A percentile compares a stretch with the other conserved stretches of the same genome.
phyloP scores from a whole-genome alignment of 164 flowering plant species.

The Stephania yunnanensis region DNA sequence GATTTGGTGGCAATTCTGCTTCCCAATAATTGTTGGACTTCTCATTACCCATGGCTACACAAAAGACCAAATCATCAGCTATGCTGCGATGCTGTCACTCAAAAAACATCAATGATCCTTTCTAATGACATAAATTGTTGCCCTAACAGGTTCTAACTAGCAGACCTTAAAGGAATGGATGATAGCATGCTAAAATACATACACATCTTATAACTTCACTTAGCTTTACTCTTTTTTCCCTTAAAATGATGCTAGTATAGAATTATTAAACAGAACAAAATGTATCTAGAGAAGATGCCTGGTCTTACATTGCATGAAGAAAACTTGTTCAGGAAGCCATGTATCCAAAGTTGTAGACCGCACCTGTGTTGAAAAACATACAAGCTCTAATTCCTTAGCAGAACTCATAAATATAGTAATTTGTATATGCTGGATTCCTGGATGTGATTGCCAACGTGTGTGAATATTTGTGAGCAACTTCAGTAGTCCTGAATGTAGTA shows the following conservation, averaged over 20 bases:
- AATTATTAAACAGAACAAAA: background rate
- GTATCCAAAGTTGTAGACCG: slow-evolving; percentile 74
- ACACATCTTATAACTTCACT: background rate
- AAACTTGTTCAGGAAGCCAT: slow-evolving; percentile 76
- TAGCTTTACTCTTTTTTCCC: background rate
- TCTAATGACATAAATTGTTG: background rate
- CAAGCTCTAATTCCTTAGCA: slow-evolving; percentile 2
- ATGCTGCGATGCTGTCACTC: background rate
- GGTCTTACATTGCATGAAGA: slow-evolving; percentile 45
- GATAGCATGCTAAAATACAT: background rate
- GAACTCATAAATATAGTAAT: background rate
- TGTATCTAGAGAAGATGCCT: background rate
- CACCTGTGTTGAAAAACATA: slow-evolving; percentile 37
- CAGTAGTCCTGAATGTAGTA: too few species aligned
- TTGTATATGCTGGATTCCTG: background rate
- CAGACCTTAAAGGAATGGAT: background rate
- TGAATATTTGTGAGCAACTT: background rate
- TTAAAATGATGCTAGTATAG: background rate
- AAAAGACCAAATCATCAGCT: background rate
- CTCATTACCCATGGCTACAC: slow-evolving; percentile 66
- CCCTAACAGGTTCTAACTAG: background rate
- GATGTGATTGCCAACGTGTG: background rate
- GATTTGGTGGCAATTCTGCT: slow-evolving; percentile 68
- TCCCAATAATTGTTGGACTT: slow-evolving; percentile 78
- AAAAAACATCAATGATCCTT: background rate